These are phyloP conservation scores for Tylopilus sp. DNA, from an alignment of 768 basidiomycete genomes.

Conservation along the genomic window DNA sequence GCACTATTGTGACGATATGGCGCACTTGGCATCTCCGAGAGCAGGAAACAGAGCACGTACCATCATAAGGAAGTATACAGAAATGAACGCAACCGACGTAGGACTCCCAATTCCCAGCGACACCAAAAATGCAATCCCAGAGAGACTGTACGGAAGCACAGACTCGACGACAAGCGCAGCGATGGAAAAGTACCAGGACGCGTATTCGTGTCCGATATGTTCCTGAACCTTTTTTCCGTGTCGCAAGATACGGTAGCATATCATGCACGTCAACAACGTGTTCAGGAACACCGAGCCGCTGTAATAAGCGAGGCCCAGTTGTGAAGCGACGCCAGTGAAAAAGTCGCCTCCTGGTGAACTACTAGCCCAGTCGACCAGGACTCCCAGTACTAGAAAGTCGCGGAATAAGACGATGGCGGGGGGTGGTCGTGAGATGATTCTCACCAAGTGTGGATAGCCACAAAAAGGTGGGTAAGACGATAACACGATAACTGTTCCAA, in stretches of 20 bases:
- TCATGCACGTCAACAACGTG: conserved; percentile 16
- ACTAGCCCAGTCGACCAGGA: neutral
- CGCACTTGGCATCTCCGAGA: neutral
- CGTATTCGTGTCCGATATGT: conserved; percentile 17
- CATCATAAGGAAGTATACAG: conserved; percentile 17
- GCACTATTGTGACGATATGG: conserved; percentile 5
- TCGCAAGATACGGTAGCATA: conserved; percentile 18
- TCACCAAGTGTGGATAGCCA: conserved; percentile 23
- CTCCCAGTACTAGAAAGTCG: neutral
- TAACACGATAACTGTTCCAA: conserved; percentile 23
- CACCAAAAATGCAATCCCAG: conserved; percentile 23
- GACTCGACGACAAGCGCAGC: conserved; percentile 21
- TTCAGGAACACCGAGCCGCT: conserved; percentile 16
- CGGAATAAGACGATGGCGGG: neutral
- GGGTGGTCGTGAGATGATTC: neutral
- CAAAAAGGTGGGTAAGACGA: conserved; percentile 15
- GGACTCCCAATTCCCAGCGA: conserved; percentile 15
- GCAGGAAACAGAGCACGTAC: conserved; percentile 1
- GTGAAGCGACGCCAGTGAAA: conserved; percentile 2
- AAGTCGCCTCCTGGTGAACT: neutral
- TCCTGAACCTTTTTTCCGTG: conserved; percentile 6
- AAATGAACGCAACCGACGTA: conserved; percentile 7
- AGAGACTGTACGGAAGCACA: conserved; percentile 22
- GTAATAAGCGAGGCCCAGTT: conserved; percentile 19
- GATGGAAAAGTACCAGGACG: conserved; percentile 14